phyloP scores from a whole-genome alignment of 257 asterid species.

The Plectranthus barbatus region DNA sequence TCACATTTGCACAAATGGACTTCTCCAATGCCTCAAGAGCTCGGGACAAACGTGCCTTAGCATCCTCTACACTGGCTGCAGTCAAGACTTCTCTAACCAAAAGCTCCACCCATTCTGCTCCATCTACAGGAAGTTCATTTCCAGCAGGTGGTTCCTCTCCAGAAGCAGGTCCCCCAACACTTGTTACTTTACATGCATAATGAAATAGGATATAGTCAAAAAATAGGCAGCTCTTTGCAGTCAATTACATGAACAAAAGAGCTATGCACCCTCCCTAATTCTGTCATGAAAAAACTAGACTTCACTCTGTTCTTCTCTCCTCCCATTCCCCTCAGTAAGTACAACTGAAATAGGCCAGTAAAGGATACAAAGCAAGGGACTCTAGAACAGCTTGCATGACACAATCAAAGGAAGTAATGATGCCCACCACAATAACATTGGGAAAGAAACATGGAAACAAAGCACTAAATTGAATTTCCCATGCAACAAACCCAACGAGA shows the following conservation, averaged over 20 bases:
- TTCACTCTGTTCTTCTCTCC: neutral
- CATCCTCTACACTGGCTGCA: constrained; percentile 44
- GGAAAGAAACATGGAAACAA: neutral
- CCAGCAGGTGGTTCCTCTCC: constrained; percentile 27
- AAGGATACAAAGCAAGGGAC: neutral
- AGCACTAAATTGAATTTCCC: neutral
- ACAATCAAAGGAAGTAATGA: neutral
- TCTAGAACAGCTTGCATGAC: neutral
- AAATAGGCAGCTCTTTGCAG: too few relatives aligned
- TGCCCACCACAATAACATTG: neutral
- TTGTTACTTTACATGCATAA: constrained; percentile 22
- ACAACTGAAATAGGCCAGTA: neutral
- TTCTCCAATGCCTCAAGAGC: constrained; percentile 54
- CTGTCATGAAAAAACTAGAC: neutral
- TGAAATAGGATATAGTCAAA: neutral
- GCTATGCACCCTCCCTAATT: too few relatives aligned
- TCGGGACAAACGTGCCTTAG: constrained; percentile 44
- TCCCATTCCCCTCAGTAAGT: neutral
- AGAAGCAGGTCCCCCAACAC: constrained; percentile 32
- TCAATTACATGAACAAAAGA: too few relatives aligned
- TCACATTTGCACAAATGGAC: constrained; percentile 42
- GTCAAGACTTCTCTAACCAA: constrained; percentile 46
- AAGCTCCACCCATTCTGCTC: constrained; percentile 60
- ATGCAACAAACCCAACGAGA: constrained; percentile 5
- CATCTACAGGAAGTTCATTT: constrained; percentile 34